Evolutionary conservation across 495 filamentous ascomycete species (phyloP), one percentile per base, ranked within the genome.

Genomic region (Trichocladium uniseriatum): DNA sequence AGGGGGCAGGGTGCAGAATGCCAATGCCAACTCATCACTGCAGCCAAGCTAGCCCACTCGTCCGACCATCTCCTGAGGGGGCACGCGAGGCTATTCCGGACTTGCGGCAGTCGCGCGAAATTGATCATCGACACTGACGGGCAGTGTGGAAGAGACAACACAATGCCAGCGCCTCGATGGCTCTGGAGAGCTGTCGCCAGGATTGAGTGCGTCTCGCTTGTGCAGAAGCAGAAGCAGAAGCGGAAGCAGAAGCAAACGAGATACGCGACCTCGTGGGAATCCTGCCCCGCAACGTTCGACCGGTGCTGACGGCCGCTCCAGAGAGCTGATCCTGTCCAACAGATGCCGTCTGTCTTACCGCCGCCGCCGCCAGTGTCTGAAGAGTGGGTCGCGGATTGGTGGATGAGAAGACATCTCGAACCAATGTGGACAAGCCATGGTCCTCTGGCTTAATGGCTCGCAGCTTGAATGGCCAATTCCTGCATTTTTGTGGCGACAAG

Each of bases 21-120:
- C 49, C 48, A 39, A 48, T 64, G 63, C 63, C 63, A 66, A 61
- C 63, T 38, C 63, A 66, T 64, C 63, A 63, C 50, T 66, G 63
- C 63, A 66, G 61, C 51, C 43, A 39, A 32, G 55, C 54, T 51
- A 59, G 57, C 44, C 61, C 59, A 49, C 57, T 60, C 45, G 39
- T 45, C 40, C 32, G 54, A 22, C 54, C 54, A 39, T 24, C 41
- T 27, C 29, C 27, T 7, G 46, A 51, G 51, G 27, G 39, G 46
- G 42, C n/a, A 40, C 20, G 46, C 35, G 20, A 32, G 19, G 45
- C 27, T 32, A 24, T 27, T 34, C 19, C 49, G 27, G 13, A 57
- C 9, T 14, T 51, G 51, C 59, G 45, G 48, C 43, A 38, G 41
- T 54, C 51, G 49, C 54, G 49, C 52, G 47, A 52, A 54, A 56